phyloP scores from a whole-genome alignment of 2,329 filamentous ascomycete species.

The Hortaea sp. region DNA sequence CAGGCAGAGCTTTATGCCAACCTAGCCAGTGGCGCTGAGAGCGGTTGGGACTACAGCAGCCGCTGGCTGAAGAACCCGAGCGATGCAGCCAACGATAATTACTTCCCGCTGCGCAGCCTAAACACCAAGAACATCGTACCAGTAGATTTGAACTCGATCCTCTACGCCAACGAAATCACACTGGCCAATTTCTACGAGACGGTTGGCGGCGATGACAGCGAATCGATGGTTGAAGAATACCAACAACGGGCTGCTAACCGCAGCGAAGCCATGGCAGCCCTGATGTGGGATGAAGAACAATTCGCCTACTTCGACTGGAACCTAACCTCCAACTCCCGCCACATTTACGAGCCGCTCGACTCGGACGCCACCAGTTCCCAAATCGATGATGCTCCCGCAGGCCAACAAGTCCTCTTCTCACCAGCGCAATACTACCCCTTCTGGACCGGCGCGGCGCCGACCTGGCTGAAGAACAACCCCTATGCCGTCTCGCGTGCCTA shows the following conservation, averaged over 20 bases:
- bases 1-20: constrained; percentile 49
- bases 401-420: constrained; percentile 48
- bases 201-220: constrained; percentile 40
- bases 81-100: constrained; percentile 50
- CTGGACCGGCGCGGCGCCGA: constrained; percentile 56
- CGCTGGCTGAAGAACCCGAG: constrained; percentile 49
- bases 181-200: constrained; percentile 47
- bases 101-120: constrained; percentile 56
- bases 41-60: constrained; percentile 53
- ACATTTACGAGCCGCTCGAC: constrained; percentile 45
- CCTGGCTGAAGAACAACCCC: constrained; percentile 48
- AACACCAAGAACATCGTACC: constrained; percentile 50
- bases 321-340: constrained; percentile 47
- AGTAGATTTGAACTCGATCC: constrained; percentile 58
- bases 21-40: constrained; percentile 56
- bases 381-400: constrained; percentile 39
- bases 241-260: constrained; percentile 40
- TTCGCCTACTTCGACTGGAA: constrained; percentile 62
- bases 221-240: constrained; percentile 38
- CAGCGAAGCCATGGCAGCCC: constrained; percentile 50
- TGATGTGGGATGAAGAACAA: constrained; percentile 56
- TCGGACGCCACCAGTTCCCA: constrained; percentile 35
- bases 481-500: constrained; percentile 47
- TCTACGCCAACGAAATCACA: constrained; percentile 55
- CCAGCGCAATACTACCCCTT: constrained; percentile 57